Base-by-base conservation (phyloP, 2,329 filamentous ascomycete species). In the Pezicula carpinea region DNA sequence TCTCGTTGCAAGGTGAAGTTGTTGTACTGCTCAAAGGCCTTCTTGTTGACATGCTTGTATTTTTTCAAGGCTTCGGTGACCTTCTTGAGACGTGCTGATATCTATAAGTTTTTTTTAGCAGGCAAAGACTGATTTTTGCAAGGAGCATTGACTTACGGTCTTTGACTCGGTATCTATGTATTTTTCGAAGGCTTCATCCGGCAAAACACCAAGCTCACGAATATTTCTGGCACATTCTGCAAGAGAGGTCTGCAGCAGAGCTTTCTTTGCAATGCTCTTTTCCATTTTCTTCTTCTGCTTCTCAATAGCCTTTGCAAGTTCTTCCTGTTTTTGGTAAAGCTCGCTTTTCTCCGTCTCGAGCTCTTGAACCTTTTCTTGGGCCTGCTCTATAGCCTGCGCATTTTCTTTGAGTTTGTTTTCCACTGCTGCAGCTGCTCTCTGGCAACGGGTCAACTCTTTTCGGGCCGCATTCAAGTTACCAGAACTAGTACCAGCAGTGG, bases 11-110 rank as follows among this genome's bases (percentile, higher is more conserved):
- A 87, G 6, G 92, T 96, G 66, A 97, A 99, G 70, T 85, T 95
- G 71, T 92, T 95, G 73, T 97, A 99, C 66, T 99, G 93, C 69
- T 99, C 95, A 64, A 97, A 96, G 0, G 93, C 93, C 71, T 99
- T 97, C 72, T 97, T 99, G 79, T 99, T 99, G 70, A 99, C 91
- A 61, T 96, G 89, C 46, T 90, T 89, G 71, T 93, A 97, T 65
- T 96, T 96, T 71, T 97, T 97, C 46, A 97, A 75, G 0, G 87
- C 83, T 58, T 96, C 89, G 53, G 95, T 95, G 61, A 92, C 89
- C 62, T 91, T 95, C 69, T 93, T 90, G 19, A 97, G 80, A 47
- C 85, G 83, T 4, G 53, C 53, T 18, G 54, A 51, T 29, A 64
- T 58, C 55, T 61, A 33, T 10, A 31, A 47, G 5, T 19, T 54